Evolutionary conservation across 345 rosid genomes (phyloP).

Genomic region (Eucalyptus regnans): DNA sequence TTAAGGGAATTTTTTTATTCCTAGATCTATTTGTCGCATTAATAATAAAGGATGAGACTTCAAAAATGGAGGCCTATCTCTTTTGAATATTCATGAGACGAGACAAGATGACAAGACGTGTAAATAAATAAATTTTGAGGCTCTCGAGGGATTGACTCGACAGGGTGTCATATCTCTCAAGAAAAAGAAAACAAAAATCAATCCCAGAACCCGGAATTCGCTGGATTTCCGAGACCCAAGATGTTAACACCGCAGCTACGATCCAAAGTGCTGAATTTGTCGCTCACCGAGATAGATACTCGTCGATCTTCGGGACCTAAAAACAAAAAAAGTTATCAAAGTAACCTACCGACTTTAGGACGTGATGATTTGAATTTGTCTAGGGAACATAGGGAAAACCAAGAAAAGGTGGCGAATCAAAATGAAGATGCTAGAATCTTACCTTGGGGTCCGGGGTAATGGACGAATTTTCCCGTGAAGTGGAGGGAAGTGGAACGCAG

Average conservation of each 20-base stretch:
- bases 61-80: background rate
- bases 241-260: background rate
- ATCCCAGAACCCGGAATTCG: background rate
- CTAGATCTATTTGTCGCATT: background rate
- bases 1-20: background rate
- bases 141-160: background rate
- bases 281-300: background rate
- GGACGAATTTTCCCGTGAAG: background rate
- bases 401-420: background rate
- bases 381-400: background rate
- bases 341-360: background rate
- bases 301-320: background rate
- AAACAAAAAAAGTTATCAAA: no score
- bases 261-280: background rate
- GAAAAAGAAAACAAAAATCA: background rate
- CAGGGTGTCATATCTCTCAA: background rate
- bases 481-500: background rate
- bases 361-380: background rate
- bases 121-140: background rate
- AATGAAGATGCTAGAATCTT: background rate
- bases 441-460: background rate
- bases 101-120: background rate
- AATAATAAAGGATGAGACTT: background rate
- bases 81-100: background rate
- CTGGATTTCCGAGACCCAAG: background rate